phyloP scores from a whole-genome alignment of 2,329 filamentous ascomycete species.

The Colletotrichum sidae region DNA sequence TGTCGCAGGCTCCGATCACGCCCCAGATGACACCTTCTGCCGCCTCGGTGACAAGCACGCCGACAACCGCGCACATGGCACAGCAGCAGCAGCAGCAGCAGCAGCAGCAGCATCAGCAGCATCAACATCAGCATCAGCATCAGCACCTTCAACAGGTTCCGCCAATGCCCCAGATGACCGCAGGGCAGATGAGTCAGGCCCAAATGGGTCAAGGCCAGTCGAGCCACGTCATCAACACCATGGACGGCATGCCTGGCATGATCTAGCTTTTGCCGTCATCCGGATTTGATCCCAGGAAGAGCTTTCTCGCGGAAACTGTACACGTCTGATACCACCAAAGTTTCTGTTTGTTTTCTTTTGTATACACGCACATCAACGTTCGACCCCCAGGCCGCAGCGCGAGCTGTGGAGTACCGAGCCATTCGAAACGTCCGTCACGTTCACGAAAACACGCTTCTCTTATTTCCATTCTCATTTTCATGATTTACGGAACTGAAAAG shows the following conservation, averaged over 20 bases:
- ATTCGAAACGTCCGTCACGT: constrained; percentile 12
- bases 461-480: constrained; percentile 9
- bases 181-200: constrained; percentile 35
- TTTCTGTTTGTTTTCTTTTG: constrained; percentile 31
- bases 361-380: constrained; percentile 15
- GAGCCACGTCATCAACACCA: constrained; percentile 29
- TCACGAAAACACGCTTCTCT: constrained; percentile 28
- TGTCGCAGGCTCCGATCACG: constrained; percentile 47
- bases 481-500: constrained; percentile 10
- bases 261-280: constrained; percentile 20
- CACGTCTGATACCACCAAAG: constrained; percentile 34
- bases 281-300: not conserved
- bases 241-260: constrained; percentile 38
- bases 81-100: constrained; percentile 43
- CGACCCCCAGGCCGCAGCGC: constrained; percentile 23
- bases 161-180: constrained; percentile 38
- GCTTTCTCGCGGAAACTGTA: constrained; percentile 4
- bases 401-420: constrained; percentile 20
- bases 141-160: constrained; percentile 40
- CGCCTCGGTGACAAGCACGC: constrained; percentile 51
- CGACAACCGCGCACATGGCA: constrained; percentile 48
- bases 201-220: constrained; percentile 21
- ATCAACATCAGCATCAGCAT: constrained; percentile 42
- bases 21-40: constrained; percentile 57
- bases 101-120: constrained; percentile 44